Evolutionary conservation across 1,139 yeast species (phyloP).

Genomic region (Pichia inconspicua): DNA sequence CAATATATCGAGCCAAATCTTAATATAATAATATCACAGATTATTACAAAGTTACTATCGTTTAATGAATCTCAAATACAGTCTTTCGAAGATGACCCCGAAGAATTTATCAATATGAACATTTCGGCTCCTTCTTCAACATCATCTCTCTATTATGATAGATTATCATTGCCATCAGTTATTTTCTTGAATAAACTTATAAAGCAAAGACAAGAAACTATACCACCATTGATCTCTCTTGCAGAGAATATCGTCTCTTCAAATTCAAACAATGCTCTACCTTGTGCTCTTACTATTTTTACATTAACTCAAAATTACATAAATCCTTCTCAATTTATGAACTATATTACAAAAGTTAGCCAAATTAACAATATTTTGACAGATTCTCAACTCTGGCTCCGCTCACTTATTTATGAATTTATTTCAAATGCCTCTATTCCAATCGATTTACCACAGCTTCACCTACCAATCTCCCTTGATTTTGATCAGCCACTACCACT

Average conservation of each 20-base stretch:
- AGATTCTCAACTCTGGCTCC: conserved; percentile 30
- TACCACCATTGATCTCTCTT: conserved; percentile 5
- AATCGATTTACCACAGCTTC: neutral
- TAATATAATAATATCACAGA: conserved; percentile 50
- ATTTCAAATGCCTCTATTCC: conserved; percentile 7
- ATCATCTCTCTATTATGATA: neutral
- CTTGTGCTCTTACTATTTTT: conserved; percentile 41
- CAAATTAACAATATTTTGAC: conserved; percentile 1
- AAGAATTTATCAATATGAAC: conserved; percentile 69
- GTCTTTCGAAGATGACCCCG: conserved; percentile 64
- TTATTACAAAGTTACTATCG: conserved; percentile 56
- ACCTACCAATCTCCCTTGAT: conserved; percentile 5
- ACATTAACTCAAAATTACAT: conserved; percentile 39
- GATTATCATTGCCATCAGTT: neutral
- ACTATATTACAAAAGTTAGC: neutral
- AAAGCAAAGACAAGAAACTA: neutral
- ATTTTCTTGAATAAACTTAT: conserved; percentile 3
- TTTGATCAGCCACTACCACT: conserved; percentile 10
- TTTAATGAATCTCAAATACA: conserved; percentile 51
- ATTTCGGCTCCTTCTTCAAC: conserved; percentile 15
- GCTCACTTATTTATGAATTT: conserved; percentile 12
- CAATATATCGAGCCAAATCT: conserved; percentile 46
- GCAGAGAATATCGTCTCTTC: conserved; percentile 35
- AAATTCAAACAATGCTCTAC: conserved; percentile 29
- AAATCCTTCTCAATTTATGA: conserved; percentile 26